Evolutionary conservation across 306 rosid species (phyloP).

Genomic region (Gastrolobium villosum): DNA sequence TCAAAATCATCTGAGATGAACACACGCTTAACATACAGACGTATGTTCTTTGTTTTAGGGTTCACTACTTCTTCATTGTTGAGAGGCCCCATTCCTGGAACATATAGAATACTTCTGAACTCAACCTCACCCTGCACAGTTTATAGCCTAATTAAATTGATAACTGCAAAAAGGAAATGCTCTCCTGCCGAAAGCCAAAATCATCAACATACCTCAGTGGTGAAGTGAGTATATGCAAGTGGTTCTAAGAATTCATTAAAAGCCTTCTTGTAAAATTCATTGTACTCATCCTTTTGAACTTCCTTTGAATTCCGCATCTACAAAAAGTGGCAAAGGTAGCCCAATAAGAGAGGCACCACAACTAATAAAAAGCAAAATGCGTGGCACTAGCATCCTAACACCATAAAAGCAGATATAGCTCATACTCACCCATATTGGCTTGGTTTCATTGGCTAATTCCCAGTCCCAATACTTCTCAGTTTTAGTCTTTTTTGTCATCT

Average conservation of each 20-base stretch:
- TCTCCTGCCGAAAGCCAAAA: not conserved
- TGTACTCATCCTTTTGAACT: slow-evolving; percentile 83
- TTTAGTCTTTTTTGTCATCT: slow-evolving; percentile 73
- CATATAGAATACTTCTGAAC: slow-evolving; percentile 89
- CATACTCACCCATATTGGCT: slow-evolving; percentile 96
- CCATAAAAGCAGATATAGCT: slow-evolving; percentile 34
- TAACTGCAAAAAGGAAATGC: not conserved
- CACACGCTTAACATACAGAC: slow-evolving; percentile 91
- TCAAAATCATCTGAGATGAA: slow-evolving; percentile 99
- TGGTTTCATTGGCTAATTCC: slow-evolving; percentile 95
- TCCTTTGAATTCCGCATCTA: slow-evolving; percentile 96
- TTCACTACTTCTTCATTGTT: slow-evolving; percentile 94
- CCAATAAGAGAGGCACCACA: slow-evolving; percentile 26
- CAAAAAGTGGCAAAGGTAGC: slow-evolving; percentile 40
- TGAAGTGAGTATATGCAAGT: slow-evolving; percentile 87
- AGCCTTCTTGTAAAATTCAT: slow-evolving; percentile 91
- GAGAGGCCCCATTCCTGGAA: slow-evolving; percentile 98
- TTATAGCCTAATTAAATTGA: slow-evolving; percentile 40
- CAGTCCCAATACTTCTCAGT: slow-evolving; percentile 99
- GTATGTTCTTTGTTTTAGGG: slow-evolving; percentile 95
- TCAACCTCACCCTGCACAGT: slow-evolving; percentile 94
- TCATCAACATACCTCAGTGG: slow-evolving; percentile 77
- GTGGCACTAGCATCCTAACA: not conserved
- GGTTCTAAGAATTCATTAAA: slow-evolving; percentile 95
- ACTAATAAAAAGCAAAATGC: slow-evolving; percentile 9